Evolutionary conservation across 1,284 basidiomycete genomes (phyloP).

Genomic region (Irpex lacteus): DNA sequence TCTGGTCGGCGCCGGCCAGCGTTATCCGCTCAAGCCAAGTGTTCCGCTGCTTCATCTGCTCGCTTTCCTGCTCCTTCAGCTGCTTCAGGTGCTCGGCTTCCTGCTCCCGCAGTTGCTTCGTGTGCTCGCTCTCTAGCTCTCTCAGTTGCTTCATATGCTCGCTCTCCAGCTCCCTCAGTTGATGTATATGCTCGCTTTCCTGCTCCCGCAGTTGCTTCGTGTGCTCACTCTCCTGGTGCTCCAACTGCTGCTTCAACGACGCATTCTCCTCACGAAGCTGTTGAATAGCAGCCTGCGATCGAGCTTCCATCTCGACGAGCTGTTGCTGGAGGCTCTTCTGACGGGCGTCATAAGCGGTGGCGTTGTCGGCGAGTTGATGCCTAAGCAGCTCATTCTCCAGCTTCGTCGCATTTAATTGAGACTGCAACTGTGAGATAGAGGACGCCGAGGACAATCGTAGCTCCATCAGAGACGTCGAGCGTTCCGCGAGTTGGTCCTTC

Average conservation of each 20-base stretch:
- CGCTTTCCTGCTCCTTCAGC: neutral
- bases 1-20: constrained; percentile 2
- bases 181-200: no score
- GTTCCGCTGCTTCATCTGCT: neutral
- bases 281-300: neutral
- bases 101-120: neutral
- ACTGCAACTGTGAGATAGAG: neutral
- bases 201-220: neutral
- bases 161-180: no score
- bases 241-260: constrained; percentile 1
- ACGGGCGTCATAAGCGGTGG: neutral
- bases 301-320: neutral
- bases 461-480: neutral
- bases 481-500: neutral
- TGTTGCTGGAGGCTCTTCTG: neutral
- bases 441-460: neutral
- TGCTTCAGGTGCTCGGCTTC: neutral
- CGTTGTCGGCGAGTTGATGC: neutral
- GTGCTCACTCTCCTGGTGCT: neutral
- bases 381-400: constrained; percentile 1
- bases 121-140: neutral
- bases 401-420: neutral
- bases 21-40: constrained; percentile 1
- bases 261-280: constrained; percentile 4
- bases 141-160: neutral